Percentiles rank a stretch among this genome's conserved stretches.
Evolutionary conservation across 306 rosid genomes (phyloP).

Genomic region (Macrotyloma uniflorum): DNA sequence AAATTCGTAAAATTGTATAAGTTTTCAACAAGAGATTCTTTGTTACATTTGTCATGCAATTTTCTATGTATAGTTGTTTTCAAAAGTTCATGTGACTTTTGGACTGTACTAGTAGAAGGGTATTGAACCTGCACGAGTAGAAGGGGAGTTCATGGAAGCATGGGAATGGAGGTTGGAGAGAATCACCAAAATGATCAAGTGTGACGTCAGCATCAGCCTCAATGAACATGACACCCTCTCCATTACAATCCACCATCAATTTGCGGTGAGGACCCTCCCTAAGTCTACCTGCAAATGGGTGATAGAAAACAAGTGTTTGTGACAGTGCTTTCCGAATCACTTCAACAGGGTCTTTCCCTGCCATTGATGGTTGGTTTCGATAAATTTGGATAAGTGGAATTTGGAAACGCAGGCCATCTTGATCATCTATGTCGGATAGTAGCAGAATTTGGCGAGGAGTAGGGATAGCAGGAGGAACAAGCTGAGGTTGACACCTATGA

Average conservation of each 20-base stretch:
- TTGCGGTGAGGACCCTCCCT: slow-evolving; percentile 32
- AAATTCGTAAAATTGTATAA: no score
- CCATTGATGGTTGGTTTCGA: slow-evolving; percentile 8
- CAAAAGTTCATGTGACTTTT: no score
- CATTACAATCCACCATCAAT: slow-evolving; percentile 49
- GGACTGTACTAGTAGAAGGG: no score
- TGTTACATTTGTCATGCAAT: no score
- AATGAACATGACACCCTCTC: background rate
- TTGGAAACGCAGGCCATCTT: background rate
- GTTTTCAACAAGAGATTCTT: no score
- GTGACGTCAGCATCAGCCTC: slow-evolving; percentile 18
- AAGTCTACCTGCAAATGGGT: slow-evolving; percentile 41
- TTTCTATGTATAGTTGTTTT: no score
- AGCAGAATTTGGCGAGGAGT: slow-evolving; percentile 2
- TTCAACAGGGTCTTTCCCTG: slow-evolving; percentile 16
- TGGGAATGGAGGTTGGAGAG: slow-evolving; percentile 51
- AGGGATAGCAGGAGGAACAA: background rate
- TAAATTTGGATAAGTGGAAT: background rate
- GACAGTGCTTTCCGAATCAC: background rate
- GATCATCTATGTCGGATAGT: slow-evolving; percentile 33
- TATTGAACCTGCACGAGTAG: no score
- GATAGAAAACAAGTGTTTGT: slow-evolving; percentile 29
- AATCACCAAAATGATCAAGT: slow-evolving; percentile 36
- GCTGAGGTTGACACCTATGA: background rate
- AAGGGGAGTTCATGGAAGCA: no score